Evolutionary conservation across 2,329 filamentous ascomycete genomes (phyloP).

Genomic region (Zalaria obscura): DNA sequence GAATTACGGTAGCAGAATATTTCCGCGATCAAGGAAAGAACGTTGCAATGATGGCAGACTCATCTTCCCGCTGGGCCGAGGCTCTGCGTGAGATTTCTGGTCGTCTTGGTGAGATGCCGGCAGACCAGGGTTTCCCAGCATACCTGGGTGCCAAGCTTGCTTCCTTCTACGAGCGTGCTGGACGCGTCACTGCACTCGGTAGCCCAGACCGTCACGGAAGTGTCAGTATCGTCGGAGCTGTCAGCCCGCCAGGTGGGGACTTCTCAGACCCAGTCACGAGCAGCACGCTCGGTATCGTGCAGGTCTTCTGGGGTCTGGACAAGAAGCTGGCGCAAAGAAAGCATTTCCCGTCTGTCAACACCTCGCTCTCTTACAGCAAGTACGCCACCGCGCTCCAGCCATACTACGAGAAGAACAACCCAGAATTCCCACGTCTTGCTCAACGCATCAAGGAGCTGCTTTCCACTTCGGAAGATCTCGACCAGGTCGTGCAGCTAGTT

Average conservation of each 20-base stretch:
- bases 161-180: slow-evolving; percentile 98
- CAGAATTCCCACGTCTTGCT: slow-evolving; percentile 84
- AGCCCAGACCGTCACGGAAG: slow-evolving; percentile 80
- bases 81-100: slow-evolving; percentile 96
- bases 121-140: slow-evolving; percentile 97
- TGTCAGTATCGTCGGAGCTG: slow-evolving; percentile 94
- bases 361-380: slow-evolving; percentile 87
- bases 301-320: slow-evolving; percentile 99
- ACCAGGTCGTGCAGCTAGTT: slow-evolving; percentile 96
- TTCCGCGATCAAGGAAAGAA: slow-evolving; percentile 95
- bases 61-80: slow-evolving; percentile 94
- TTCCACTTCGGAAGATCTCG: slow-evolving; percentile 88
- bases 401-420: slow-evolving; percentile 86
- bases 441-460: slow-evolving; percentile 90
- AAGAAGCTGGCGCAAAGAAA: slow-evolving; percentile 99
- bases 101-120: slow-evolving; percentile 98
- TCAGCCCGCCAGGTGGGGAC: slow-evolving; percentile 94
- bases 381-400: slow-evolving; percentile 81
- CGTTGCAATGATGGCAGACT: slow-evolving; percentile 99
- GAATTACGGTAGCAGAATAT: slow-evolving; percentile 88
- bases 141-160: slow-evolving; percentile 94
- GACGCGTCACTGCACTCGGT: slow-evolving; percentile 70
- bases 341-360: slow-evolving; percentile 99
- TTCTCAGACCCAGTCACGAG: slow-evolving; percentile 97
- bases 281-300: slow-evolving; percentile 88